Evolutionary conservation across 257 asterid genomes (phyloP).

Genomic region (Oldenlandia corymbosa): DNA sequence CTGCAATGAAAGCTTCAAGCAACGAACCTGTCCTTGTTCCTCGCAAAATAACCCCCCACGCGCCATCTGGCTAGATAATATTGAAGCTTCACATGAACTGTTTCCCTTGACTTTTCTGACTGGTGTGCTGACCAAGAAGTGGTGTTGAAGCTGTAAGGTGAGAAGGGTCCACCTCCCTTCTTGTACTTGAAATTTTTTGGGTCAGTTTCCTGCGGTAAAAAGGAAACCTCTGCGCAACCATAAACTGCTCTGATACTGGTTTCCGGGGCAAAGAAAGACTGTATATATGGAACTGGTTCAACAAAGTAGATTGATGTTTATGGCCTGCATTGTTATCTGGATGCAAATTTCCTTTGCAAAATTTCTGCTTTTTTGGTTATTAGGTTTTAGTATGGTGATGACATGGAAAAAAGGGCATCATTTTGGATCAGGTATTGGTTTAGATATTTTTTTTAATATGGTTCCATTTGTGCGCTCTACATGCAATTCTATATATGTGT

Average conservation of each 20-base stretch:
- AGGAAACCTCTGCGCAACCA: slow-evolving; percentile 22
- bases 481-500: slow-evolving; percentile 19
- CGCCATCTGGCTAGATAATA: slow-evolving; percentile 43
- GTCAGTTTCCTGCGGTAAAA: slow-evolving; percentile 25
- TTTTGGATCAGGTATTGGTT: slow-evolving; percentile 37
- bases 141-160: slow-evolving; percentile 21
- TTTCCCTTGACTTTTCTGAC: slow-evolving; percentile 10
- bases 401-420: slow-evolving; percentile 29
- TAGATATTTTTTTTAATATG: slow-evolving; percentile 24
- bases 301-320: slow-evolving; percentile 28
- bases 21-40: slow-evolving; percentile 54
- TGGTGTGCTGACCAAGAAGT: slow-evolving; percentile 28
- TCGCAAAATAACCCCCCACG: slow-evolving; percentile 28
- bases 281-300: slow-evolving; percentile 44
- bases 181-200: slow-evolving; percentile 25
- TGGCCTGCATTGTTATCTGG: slow-evolving; percentile 26
- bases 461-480: slow-evolving; percentile 26
- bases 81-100: neutral
- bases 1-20: slow-evolving; percentile 50
- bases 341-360: slow-evolving; percentile 30
- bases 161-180: slow-evolving; percentile 20
- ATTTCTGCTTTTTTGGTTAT: slow-evolving; percentile 21
- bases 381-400: slow-evolving; percentile 38
- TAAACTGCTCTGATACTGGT: slow-evolving; percentile 25
- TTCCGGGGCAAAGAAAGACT: slow-evolving; percentile 34